Base-by-base conservation (phyloP, 2,329 filamentous ascomycete species). In the Fusarium zealandicum region DNA sequence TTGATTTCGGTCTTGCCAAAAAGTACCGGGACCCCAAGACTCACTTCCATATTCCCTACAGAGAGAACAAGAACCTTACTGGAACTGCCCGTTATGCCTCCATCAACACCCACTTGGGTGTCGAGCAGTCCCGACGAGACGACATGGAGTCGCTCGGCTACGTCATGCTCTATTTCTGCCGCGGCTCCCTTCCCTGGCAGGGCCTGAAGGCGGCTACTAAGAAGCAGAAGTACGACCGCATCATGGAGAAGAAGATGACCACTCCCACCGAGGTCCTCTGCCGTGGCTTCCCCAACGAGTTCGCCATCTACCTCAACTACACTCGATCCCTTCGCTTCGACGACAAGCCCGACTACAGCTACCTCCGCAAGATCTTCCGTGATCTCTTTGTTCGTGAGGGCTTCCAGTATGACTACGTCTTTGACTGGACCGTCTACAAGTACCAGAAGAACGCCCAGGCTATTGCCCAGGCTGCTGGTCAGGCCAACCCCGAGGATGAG, bases 221-320 rank as follows among this genome's bases (percentile, higher is more conserved):
- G 88, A 97, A 97, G 88, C 93, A 98, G 82, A 99, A 99, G 83
- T 98, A 99, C 75, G 95, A 99, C 80, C 88, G 93, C 64, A 99
- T 99, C 80, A 98, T 98, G 93, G 95, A 99, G 85, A 99, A 99
- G 89, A 99, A 99, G 91, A 98, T 98, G 95, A 99, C 95, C 12
- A 99, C 95, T 3, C 93, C 95, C 8, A 98, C 93, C 68, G 93
- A 99, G 79, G 93, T 97, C 41, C 90, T 99, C 42, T 99, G 95
- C 88, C 92, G 93, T 76, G 95, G 95, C 66, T 98, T 99, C 83
- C 95, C 95, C 69, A 97, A 98, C 77, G 95, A 99, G 80, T 99
- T 99, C 70, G 93, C 93, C 81, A 98, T 98, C 77, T 99, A 99
- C 78, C 85, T 99, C 45, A 98, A 98, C 88, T 98, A 99, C 84